These are phyloP conservation scores for Penicillium concentricum DNA, from an alignment of 2,329 filamentous ascomycete species.

Conservation along the genomic window DNA sequence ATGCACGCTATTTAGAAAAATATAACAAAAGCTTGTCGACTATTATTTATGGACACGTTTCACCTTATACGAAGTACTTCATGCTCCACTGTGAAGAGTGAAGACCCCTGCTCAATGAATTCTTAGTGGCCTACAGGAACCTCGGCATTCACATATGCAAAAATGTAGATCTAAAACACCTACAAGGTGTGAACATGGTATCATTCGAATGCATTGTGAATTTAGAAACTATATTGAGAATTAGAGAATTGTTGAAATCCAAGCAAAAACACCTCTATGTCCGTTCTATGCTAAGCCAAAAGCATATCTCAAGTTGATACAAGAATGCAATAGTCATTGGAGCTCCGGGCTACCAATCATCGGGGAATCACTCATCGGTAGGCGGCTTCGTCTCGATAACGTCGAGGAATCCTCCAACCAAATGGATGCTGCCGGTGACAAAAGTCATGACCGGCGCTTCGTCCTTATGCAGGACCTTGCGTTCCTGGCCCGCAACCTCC, in stretches of 20 bases:
- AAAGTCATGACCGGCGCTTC: constrained; percentile 59
- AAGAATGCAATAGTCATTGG: constrained; percentile 14
- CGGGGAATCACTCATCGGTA: constrained; percentile 9
- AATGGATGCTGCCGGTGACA: constrained; percentile 79
- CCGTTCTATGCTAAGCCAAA: constrained; percentile 8
- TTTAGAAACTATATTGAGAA: background rate
- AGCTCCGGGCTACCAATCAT: constrained; percentile 12
- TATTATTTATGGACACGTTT: background rate
- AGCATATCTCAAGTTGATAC: constrained; percentile 24
- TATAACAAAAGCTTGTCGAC: background rate
- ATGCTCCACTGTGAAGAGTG: background rate
- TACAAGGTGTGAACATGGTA: background rate
- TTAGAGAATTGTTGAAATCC: constrained; percentile 30
- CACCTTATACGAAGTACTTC: background rate
- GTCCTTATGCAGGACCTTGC: constrained; percentile 25
- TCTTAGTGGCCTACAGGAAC: background rate
- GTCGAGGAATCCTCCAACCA: constrained; percentile 76
- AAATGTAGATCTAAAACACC: background rate
- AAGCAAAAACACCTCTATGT: constrained; percentile 22
- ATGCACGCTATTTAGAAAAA: background rate
- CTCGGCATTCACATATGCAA: background rate
- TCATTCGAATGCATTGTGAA: background rate
- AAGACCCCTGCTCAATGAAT: background rate
- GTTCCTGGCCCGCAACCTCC: constrained; percentile 40
- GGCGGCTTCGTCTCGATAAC: constrained; percentile 58